A percentile compares a stretch with the other conserved stretches of the same genome.
phyloP scores from a whole-genome alignment of 164 flowering plant genomes.

The Vitis labrusca region DNA sequence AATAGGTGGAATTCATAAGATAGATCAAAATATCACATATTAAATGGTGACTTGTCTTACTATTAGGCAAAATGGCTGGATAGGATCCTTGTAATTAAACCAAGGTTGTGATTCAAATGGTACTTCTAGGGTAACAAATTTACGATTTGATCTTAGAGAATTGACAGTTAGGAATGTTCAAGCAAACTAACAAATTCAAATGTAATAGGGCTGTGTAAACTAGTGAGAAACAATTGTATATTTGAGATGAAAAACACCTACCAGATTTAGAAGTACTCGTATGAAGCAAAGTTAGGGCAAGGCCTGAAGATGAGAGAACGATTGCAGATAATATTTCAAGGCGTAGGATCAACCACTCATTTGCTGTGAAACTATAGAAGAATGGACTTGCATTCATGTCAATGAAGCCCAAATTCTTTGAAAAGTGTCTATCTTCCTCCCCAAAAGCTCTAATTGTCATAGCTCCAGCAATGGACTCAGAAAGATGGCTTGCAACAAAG shows the following conservation, averaged over 20 bases:
- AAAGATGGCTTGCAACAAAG: slow-evolving; percentile 49
- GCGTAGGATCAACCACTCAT: slow-evolving; percentile 81
- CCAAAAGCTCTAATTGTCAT: slow-evolving; percentile 69
- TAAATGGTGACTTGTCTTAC: no score
- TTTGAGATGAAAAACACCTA: slow-evolving; percentile 5
- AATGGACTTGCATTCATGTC: slow-evolving; percentile 69
- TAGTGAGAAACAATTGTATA: no score
- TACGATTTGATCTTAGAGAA: no score
- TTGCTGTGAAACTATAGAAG: slow-evolving; percentile 74
- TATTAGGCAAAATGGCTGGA: no score
- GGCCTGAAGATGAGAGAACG: slow-evolving; percentile 64
- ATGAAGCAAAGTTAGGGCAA: slow-evolving; percentile 58
- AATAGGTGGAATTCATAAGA: no score
- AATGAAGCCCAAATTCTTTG: slow-evolving; percentile 48
- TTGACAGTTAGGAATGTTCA: no score
- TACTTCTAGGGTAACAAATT: no score
- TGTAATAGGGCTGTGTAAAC: no score
- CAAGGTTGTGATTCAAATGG: no score
- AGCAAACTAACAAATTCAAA: no score
- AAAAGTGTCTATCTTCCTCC: slow-evolving; percentile 55
- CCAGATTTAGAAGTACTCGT: slow-evolving; percentile 65
- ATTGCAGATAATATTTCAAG: slow-evolving; percentile 61
- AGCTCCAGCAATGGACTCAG: slow-evolving; percentile 72
- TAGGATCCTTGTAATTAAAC: no score
- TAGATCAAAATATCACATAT: no score